Percentiles rank a stretch among this genome's conserved stretches.
phyloP scores from a whole-genome alignment of 1,284 basidiomycete genomes.

The Fomitopsis schrenkii region DNA sequence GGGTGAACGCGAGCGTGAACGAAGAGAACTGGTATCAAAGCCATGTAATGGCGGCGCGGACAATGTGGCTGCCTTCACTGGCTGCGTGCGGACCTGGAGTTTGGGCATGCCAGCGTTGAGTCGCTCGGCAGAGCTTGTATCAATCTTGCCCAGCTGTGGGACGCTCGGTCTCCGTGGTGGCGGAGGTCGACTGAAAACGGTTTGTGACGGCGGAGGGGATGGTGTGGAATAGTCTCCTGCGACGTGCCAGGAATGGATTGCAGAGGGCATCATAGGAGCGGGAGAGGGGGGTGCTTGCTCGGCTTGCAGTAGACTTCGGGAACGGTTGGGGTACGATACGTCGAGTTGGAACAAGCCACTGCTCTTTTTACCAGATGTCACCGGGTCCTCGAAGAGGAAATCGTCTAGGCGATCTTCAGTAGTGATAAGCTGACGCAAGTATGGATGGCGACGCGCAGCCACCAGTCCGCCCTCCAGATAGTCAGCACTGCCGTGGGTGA shows the following conservation, averaged over 20 bases:
- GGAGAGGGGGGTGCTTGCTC: slow-evolving; percentile 42
- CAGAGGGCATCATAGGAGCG: slow-evolving; percentile 35
- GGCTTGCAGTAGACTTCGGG: slow-evolving; percentile 51
- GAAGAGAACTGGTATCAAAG: slow-evolving; percentile 30
- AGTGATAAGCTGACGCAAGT: slow-evolving; percentile 47
- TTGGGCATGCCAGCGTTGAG: slow-evolving; percentile 45
- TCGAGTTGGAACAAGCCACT: slow-evolving; percentile 64
- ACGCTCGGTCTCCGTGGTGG: slow-evolving; percentile 56
- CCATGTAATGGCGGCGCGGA: slow-evolving; percentile 42
- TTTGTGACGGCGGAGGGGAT: slow-evolving; percentile 63
- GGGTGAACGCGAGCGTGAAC: slow-evolving; percentile 48
- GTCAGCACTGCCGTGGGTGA: slow-evolving; percentile 49
- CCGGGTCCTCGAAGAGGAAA: slow-evolving; percentile 6
- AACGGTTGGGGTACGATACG: slow-evolving; percentile 48
- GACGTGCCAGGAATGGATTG: slow-evolving; percentile 31
- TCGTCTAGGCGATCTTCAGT: slow-evolving; percentile 32
- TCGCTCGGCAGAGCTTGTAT: slow-evolving; percentile 53
- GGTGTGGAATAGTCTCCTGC: slow-evolving; percentile 42
- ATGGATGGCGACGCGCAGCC: slow-evolving; percentile 50
- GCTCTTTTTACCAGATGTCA: slow-evolving; percentile 28
- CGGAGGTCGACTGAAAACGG: slow-evolving; percentile 50
- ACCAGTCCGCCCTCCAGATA: slow-evolving; percentile 70
- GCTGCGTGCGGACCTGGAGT: slow-evolving; percentile 56
- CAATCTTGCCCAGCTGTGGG: slow-evolving; percentile 55
- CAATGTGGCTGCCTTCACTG: slow-evolving; percentile 53